Evolutionary conservation across 2,329 filamentous ascomycete species (phyloP), one percentile per base, ranked within the genome.

Genomic region (Pseudocercospora fijiensis): DNA sequence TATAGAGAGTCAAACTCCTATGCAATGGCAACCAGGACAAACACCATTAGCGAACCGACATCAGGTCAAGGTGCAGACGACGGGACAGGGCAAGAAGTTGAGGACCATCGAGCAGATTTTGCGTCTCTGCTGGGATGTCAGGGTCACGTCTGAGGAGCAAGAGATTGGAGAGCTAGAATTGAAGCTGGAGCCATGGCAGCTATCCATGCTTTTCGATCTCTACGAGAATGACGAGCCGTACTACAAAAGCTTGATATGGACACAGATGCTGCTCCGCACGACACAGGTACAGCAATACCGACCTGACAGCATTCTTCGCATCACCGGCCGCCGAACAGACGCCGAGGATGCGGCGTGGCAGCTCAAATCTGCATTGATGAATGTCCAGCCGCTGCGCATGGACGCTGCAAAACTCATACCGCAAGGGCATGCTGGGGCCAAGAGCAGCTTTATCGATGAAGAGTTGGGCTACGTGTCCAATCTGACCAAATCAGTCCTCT

Each of bases 321-420:
- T 75, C 60, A 73, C 71, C n/a, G 73, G 66, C 26, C 71, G 72
- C 4, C 66, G 69, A 20, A 63, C 65, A 27, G 71, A 73, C 53
- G 72, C 73, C 6, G 70, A 73, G 51, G 70, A 73, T 37, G 65
- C 72, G 43, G 71, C 69, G 10, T 61, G 62, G 13, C 65, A 67
- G 37, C 52, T 75, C 26, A 61, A 71, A 55, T 55, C 63, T 22
- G 64, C 65, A n/a, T 53, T 74, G 16, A 43, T 63, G 26, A 43
- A 60, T 0, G 65, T 69, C 7, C 37, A 55, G 45, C 62, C 58
- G 4, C 61, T 68, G 5, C 61, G 65, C 11, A 24, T 73, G 5
- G 49, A 67, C 37, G 60, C 74, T 24, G 55, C 58, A 4, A 24
- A 45, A 3, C 66, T 72, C 43, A 24, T 47, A 24, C 43, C 45